phyloP scores from a whole-genome alignment of 352 stramenopile species.

The Globisporangium yorkense region DNA sequence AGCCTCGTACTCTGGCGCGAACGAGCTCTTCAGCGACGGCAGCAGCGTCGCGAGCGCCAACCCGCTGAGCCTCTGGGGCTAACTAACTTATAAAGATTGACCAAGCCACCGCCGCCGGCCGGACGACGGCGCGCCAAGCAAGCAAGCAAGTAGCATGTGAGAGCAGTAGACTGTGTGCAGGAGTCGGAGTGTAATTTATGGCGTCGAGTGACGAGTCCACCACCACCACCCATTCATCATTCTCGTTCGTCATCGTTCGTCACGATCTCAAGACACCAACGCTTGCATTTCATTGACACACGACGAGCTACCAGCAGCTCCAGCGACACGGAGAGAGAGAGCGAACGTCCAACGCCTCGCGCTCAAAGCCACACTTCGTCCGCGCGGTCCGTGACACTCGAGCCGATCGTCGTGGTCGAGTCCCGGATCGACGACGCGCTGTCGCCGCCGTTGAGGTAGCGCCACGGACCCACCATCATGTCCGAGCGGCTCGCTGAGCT shows the following conservation, averaged over 20 bases:
- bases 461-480: constrained; percentile 44
- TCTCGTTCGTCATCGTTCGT: no score
- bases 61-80: constrained; percentile 13
- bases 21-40: constrained; percentile 29
- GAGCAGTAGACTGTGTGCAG: no score
- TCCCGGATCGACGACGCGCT: constrained; percentile 46
- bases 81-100: constrained; percentile 6
- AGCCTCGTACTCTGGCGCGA: not conserved
- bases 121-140: no score
- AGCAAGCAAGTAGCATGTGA: no score
- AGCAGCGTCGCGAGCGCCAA: constrained; percentile 6
- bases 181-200: no score
- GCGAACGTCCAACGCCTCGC: not conserved
- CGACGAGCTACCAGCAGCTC: not conserved
- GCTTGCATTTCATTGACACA: not conserved
- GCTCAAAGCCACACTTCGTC: constrained; percentile 23
- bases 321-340: not conserved
- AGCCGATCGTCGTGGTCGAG: constrained; percentile 45
- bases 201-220: no score
- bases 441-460: constrained; percentile 34
- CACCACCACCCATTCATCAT: no score
- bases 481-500: constrained; percentile 47
- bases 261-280: not conserved
- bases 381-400: constrained; percentile 37
- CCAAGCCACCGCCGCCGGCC: no score